These are phyloP conservation scores for Penicillium verrucosum DNA, from an alignment of 2,329 filamentous ascomycete species.

Conservation along the genomic window DNA sequence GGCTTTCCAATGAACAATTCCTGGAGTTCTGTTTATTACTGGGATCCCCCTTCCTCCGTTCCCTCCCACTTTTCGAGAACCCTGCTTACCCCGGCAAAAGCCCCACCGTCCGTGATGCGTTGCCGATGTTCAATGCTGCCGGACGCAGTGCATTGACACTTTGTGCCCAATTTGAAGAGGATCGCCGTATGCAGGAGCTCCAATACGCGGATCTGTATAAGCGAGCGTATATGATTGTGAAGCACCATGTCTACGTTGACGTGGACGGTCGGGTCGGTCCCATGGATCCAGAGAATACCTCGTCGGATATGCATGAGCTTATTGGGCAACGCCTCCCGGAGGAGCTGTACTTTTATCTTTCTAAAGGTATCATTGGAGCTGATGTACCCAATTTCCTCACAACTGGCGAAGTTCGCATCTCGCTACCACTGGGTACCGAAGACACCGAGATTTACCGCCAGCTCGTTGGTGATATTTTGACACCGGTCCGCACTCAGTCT, in stretches of 20 bases:
- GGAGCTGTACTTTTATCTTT: conserved; percentile 87
- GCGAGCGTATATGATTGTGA: conserved; percentile 77
- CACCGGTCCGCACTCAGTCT: conserved; percentile 70
- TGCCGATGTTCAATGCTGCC: conserved; percentile 67
- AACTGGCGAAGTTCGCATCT: conserved; percentile 71
- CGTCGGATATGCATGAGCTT: conserved; percentile 82
- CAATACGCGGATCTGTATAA: conserved; percentile 84
- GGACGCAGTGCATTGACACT: conserved; percentile 68
- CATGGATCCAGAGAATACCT: conserved; percentile 68
- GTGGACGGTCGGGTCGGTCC: conserved; percentile 74
- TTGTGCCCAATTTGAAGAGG: conserved; percentile 75
- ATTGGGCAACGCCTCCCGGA: conserved; percentile 85
- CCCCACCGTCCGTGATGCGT: conserved; percentile 67
- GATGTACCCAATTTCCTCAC: conserved; percentile 79
- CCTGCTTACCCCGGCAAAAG: conserved; percentile 53
- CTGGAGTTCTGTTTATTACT: conserved; percentile 79
- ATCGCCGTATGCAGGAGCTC: conserved; percentile 66
- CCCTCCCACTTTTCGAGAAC: conserved; percentile 74
- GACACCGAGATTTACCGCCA: conserved; percentile 75
- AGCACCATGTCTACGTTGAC: conserved; percentile 81
- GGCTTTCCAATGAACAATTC: conserved; percentile 68
- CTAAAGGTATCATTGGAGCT: conserved; percentile 74
- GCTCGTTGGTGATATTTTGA: conserved; percentile 71
- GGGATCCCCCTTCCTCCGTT: conserved; percentile 74
- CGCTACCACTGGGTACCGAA: conserved; percentile 81